Conservation (phyloP, 768 basidiomycete species). For the Grammothele lineata region DNA sequence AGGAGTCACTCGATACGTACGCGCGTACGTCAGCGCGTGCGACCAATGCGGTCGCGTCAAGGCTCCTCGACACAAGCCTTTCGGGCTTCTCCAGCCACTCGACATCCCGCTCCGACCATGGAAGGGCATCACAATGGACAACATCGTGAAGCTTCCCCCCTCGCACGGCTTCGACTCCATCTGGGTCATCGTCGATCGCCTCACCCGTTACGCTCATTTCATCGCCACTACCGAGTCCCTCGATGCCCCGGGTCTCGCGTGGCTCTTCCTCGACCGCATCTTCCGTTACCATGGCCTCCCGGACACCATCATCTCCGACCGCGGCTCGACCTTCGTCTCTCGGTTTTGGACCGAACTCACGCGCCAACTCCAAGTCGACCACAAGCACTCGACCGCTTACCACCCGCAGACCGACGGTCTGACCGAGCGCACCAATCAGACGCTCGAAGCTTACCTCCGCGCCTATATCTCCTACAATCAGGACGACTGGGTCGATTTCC, state of each 20-base stretch:
- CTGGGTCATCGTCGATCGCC: conserved; percentile 18
- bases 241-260: conserved; percentile 3
- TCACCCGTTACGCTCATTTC: conserved; percentile 4
- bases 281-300: conserved; percentile 18
- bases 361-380: conserved; percentile 7
- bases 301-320: conserved; percentile 16
- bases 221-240: conserved; percentile 3
- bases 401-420: conserved; percentile 42
- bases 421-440: conserved; percentile 35
- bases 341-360: conserved; percentile 5
- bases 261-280: neutral
- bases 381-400: conserved; percentile 33
- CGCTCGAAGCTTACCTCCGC: conserved; percentile 34
- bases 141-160: conserved; percentile 23
- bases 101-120: conserved; percentile 18
- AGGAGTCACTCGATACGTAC: conserved; percentile 20
- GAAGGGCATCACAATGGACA: conserved; percentile 19
- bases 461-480: conserved; percentile 35
- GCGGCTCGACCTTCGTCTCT: conserved; percentile 8
- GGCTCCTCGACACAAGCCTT: conserved; percentile 23
- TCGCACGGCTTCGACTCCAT: conserved; percentile 19
- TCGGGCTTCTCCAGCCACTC: conserved; percentile 32
- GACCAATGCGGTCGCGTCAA: conserved; percentile 27
- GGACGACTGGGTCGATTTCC: conserved; percentile 38
- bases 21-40: conserved; percentile 29